Conservation (phyloP, 73 alveolate species). For the Paramecium biaurelia region DNA sequence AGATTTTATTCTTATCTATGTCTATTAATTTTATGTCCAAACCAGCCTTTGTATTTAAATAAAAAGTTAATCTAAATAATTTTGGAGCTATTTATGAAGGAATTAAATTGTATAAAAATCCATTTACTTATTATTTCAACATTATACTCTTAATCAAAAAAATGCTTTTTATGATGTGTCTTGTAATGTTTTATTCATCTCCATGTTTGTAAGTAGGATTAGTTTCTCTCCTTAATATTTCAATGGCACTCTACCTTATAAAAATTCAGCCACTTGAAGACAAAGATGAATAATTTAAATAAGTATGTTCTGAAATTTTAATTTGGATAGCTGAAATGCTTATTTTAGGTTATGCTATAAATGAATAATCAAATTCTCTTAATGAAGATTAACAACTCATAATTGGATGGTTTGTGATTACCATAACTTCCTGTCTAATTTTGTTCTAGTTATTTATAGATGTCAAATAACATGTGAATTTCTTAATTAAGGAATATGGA, state of each 20-base stretch:
- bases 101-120: not conserved
- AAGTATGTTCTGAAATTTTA: not conserved
- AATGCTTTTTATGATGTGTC: slow-evolving; percentile 1
- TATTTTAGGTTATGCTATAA: not conserved
- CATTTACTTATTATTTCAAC: not conserved
- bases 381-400: not conserved
- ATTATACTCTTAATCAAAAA: not conserved
- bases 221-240: not conserved
- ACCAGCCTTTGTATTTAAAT: not conserved
- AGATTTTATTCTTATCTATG: not conserved
- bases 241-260: not conserved
- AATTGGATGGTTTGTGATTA: slow-evolving; percentile 11
- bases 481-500: not conserved
- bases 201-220: slow-evolving; percentile 1
- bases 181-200: not conserved
- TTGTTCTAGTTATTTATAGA: not conserved
- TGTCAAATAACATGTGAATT: not conserved
- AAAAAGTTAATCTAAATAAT: not conserved
- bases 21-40: not conserved
- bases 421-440: not conserved
- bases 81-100: slow-evolving; percentile 51
- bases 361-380: not conserved
- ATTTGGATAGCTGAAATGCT: slow-evolving; percentile 14
- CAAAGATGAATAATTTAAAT: not conserved
- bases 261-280: not conserved